These are phyloP conservation scores for Dothideomycetes sp. DNA, from an alignment of 2,329 filamentous ascomycete genomes.

Conservation along the genomic window DNA sequence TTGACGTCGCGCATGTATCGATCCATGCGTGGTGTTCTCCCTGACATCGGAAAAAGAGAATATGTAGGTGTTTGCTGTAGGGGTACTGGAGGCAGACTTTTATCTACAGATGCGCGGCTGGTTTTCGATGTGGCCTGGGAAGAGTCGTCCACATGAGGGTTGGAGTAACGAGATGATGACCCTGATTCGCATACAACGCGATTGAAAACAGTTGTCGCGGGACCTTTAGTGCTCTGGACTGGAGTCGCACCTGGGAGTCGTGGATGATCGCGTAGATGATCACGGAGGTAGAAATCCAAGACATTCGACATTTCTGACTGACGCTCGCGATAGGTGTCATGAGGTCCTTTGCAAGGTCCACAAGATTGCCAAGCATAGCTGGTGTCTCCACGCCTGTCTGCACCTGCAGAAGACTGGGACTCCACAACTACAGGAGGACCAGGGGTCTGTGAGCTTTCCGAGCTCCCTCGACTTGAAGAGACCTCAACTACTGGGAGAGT, in stretches of 20 bases:
- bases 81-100: conserved; percentile 3
- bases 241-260: not conserved
- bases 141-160: not conserved
- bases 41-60: not conserved
- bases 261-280: conserved; percentile 2
- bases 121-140: too few species aligned
- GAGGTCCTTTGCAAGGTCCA: conserved; percentile 4
- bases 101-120: conserved; percentile 2
- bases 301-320: conserved; percentile 4
- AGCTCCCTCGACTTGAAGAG: not conserved
- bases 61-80: conserved; percentile 1
- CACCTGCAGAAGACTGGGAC: not conserved
- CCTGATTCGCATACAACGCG: conserved; percentile 1
- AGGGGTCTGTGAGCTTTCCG: not conserved
- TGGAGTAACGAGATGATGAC: not conserved
- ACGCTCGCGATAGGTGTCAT: conserved; percentile 5
- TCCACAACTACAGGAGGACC: conserved; percentile 1
- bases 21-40: not conserved
- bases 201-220: conserved; percentile 4
- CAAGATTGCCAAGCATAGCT: not conserved
- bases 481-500: conserved; percentile 1
- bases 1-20: not conserved
- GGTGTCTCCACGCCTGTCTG: conserved; percentile 1
- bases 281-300: conserved; percentile 7
- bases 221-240: not conserved